These are phyloP conservation scores for Astrephomene gubernaculifera DNA, from an alignment of 139 green algal genomes.

Conservation along the genomic window DNA sequence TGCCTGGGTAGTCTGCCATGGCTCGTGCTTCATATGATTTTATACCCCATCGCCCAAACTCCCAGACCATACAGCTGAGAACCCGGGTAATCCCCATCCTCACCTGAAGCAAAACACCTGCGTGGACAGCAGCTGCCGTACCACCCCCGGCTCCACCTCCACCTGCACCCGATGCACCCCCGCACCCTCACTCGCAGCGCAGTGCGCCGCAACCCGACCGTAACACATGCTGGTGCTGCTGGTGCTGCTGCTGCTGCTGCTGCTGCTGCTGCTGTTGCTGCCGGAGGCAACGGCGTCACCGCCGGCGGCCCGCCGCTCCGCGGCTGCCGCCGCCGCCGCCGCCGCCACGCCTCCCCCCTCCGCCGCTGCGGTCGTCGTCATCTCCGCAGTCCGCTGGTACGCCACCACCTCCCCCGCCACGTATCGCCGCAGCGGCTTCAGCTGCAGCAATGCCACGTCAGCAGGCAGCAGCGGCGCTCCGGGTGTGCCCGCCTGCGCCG, in stretches of 20 bases:
- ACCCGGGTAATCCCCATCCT: too few species aligned
- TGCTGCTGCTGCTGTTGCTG: not conserved
- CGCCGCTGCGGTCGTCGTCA: not conserved
- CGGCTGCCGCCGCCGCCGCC: conserved; percentile 1
- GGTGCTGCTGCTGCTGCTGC: not conserved
- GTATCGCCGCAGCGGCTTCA: conserved; percentile 68
- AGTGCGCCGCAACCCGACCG: conserved; percentile 61
- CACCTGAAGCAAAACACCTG: conserved; percentile 56
- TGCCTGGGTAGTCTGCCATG: too few species aligned
- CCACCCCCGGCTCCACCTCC: conserved; percentile 58
- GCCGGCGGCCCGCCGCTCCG: conserved; percentile 2
- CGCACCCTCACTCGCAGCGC: conserved; percentile 41
- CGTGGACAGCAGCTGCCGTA: conserved; percentile 61
- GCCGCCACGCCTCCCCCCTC: not conserved
- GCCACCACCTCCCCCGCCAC: conserved; percentile 63
- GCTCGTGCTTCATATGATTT: too few species aligned
- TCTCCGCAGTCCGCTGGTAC: not conserved
- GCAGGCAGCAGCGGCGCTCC: conserved; percentile 59
- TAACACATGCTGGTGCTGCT: conserved; percentile 51
- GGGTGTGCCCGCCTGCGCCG: conserved; percentile 46
- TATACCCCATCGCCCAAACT: too few species aligned
- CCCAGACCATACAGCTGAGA: too few species aligned
- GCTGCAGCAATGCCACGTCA: conserved; percentile 63
- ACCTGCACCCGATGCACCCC: conserved; percentile 59
- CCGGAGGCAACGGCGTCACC: not conserved